Base-by-base conservation (phyloP, 208 protist genomes). In the Leishmania aethiopica region DNA sequence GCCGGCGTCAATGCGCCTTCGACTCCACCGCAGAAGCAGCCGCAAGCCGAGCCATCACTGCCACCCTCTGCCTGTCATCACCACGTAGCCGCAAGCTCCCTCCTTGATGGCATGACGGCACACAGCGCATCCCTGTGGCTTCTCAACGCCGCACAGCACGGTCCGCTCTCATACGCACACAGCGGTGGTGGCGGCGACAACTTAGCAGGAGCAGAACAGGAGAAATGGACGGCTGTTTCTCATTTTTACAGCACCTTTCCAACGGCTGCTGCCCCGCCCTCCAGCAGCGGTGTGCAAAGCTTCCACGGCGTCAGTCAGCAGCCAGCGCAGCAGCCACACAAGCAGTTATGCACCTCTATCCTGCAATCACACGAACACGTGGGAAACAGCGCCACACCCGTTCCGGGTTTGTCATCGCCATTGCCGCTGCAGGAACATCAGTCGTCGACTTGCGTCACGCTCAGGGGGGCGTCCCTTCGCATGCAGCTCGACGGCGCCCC, bases 11-110 rank as follows among this genome's bases (percentile, higher is more conserved):
- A 40, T 75, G 71, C 42, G 49, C 49, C 49, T 7, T 37, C 71
- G 49, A 49, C 49, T 47, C 8, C n/a, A 22, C 71, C 57, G 71
- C 71, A 55, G 49, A 47, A 75, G 71, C 71, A 75, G 69, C 42
- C 17, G 42, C 69, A 28, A 75, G 49, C 15, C 28, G 71, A 10
- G 17, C 47, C 45, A 40, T 32, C 71, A 59, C 4, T 11, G 5
- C 25, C 45, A 40, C 42, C n/a, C 13, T 25, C 15, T 42, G 13
- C 2, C 6, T 1, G 10, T 8, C 71, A 75, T 25, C 45, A 25
- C 25, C 71, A 51, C 32, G 45, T 11, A 13, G 10, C 71, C n/a
- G 11, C 45, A 60, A 59, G 71, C n/a, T 19, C 19, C 15, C n/a
- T 49, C 47, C n/a, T 75, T 37, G 71, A 17, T 13, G n/a, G 11